Conservation (phyloP, 2,329 filamentous ascomycete genomes). For the Diaporthe eres region DNA sequence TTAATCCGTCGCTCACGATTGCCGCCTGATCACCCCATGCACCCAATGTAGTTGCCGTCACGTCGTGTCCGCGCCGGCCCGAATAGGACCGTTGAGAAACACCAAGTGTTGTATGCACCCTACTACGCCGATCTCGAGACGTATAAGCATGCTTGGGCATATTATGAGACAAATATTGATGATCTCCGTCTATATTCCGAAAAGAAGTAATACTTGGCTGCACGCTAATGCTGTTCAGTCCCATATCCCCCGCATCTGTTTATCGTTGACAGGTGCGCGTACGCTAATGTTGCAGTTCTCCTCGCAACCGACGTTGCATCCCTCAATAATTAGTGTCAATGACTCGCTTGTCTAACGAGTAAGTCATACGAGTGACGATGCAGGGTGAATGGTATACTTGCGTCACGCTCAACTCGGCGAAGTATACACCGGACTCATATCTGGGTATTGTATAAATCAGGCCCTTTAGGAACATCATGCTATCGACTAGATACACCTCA, state of each 20-base stretch:
- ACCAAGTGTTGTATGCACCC: neutral
- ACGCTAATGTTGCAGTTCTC: conserved; percentile 8
- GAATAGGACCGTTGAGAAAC: neutral
- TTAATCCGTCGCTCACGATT: too few relatives aligned
- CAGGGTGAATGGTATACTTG: neutral
- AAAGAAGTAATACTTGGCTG: neutral
- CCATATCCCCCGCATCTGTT: neutral
- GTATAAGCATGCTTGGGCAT: neutral
- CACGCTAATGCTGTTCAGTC: neutral
- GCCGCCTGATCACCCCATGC: neutral
- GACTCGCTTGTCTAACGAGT: too few relatives aligned
- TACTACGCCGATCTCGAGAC: neutral
- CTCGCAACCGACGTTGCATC: conserved; percentile 9
- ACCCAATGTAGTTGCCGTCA: neutral
- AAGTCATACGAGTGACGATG: neutral
- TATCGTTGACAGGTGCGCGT: conserved; percentile 2
- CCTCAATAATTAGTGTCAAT: neutral
- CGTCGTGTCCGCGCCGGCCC: neutral
- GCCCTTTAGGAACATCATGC: neutral
- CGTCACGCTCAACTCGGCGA: neutral
- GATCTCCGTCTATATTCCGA: neutral
- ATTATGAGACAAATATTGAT: too few relatives aligned
- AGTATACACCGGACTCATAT: neutral
- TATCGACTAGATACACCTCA: neutral
- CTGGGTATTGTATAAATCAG: neutral